These are phyloP conservation scores for Aspergillus tubingensis DNA, from an alignment of 2,329 filamentous ascomycete species.

Conservation along the genomic window DNA sequence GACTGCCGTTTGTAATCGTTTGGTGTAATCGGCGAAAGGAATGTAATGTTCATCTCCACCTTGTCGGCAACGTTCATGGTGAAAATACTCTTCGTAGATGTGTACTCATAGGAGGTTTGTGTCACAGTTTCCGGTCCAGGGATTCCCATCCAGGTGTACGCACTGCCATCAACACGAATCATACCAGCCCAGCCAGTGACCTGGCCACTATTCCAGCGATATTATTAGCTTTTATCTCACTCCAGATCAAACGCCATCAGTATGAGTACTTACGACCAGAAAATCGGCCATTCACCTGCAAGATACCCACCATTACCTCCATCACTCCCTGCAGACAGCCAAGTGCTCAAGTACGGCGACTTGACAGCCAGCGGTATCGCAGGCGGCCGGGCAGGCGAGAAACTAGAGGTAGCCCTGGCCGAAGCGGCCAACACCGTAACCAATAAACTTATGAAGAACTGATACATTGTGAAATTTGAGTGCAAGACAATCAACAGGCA, in stretches of 20 bases:
- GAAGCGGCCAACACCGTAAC: constrained; percentile 26
- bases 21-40: constrained; percentile 70
- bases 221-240: constrained; percentile 2
- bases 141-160: constrained; percentile 69
- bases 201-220: constrained; percentile 48
- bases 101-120: constrained; percentile 68
- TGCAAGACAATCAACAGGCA: constrained; percentile 21
- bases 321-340: constrained; percentile 64
- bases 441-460: constrained; percentile 27
- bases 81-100: constrained; percentile 71
- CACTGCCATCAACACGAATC: constrained; percentile 65
- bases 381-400: constrained; percentile 65
- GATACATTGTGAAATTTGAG: constrained; percentile 31
- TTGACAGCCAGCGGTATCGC: constrained; percentile 72
- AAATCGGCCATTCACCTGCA: constrained; percentile 68
- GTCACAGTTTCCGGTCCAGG: constrained; percentile 51
- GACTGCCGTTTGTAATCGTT: constrained; percentile 68
- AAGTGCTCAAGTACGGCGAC: constrained; percentile 73
- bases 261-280: constrained; percentile 63
- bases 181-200: constrained; percentile 68
- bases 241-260: background rate
- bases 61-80: constrained; percentile 64
- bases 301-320: constrained; percentile 67
- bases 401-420: constrained; percentile 52
- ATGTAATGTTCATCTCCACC: constrained; percentile 67